A percentile compares a stretch with the other conserved stretches of the same genome.
phyloP scores from a whole-genome alignment of 2,329 filamentous ascomycete species.

The Xylariaceae sp. region DNA sequence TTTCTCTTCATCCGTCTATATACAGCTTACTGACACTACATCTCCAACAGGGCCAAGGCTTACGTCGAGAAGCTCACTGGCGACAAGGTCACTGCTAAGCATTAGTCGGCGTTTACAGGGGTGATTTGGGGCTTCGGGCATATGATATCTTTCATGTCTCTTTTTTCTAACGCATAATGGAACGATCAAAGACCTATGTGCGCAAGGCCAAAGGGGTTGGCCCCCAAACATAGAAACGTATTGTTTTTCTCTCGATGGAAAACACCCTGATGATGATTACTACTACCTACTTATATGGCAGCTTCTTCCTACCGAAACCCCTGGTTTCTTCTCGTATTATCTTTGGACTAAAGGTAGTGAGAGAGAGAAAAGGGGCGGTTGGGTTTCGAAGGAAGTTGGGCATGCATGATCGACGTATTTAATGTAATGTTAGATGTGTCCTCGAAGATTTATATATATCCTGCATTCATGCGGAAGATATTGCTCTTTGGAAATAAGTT shows the following conservation, averaged over 20 bases:
- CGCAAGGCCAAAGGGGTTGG: neutral
- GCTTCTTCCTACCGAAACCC: neutral
- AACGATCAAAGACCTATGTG: neutral
- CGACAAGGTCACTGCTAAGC: slow-evolving; percentile 60
- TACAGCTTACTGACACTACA: slow-evolving; percentile 26
- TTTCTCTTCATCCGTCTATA: neutral
- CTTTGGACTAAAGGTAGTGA: neutral
- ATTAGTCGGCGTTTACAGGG: slow-evolving; percentile 45
- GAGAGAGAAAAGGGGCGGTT: slow-evolving; percentile 3
- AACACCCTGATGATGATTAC: neutral
- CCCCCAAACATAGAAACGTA: neutral
- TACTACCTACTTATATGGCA: neutral
- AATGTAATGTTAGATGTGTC: no score
- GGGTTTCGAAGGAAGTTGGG: no score
- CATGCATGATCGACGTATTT: no score
- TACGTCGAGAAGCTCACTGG: slow-evolving; percentile 64
- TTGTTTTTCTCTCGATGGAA: neutral
- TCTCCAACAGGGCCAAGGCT: slow-evolving; percentile 52
- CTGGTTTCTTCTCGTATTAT: no score
- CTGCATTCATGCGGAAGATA: no score
- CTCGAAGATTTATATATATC: no score
- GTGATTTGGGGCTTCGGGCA: slow-evolving; percentile 20
- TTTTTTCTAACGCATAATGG: neutral
- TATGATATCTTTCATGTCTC: neutral
- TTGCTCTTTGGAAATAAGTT: no score